Evolutionary conservation across 305 asterid genomes (phyloP).

Genomic region (Fraxinus sp.): DNA sequence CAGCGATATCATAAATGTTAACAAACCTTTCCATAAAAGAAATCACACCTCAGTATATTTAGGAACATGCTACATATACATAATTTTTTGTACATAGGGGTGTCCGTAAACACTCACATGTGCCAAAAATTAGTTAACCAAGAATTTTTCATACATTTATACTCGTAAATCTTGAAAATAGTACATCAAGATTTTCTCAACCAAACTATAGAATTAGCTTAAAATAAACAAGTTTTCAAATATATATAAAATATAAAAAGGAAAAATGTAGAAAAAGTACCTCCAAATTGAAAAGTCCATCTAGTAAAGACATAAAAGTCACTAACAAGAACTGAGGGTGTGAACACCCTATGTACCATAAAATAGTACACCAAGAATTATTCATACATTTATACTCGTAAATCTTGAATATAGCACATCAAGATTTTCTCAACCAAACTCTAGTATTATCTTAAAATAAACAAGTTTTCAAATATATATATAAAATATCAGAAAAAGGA

Average conservation of each 20-base stretch:
- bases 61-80: too few species aligned
- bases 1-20: not conserved
- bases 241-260: too few species aligned
- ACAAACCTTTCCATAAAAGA: not conserved
- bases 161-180: not conserved
- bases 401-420: not conserved
- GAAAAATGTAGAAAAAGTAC: not conserved
- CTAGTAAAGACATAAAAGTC: not conserved
- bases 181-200: not conserved
- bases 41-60: not conserved
- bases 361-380: too few species aligned
- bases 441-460: not conserved
- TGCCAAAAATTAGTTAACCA: too few species aligned
- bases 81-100: too few species aligned
- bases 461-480: not conserved
- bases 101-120: too few species aligned
- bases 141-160: too few species aligned
- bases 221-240: not conserved
- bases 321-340: too few species aligned
- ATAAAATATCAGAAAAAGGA: not conserved
- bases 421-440: not conserved
- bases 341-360: too few species aligned
- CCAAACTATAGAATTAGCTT: not conserved
- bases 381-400: not conserved
- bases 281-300: not conserved